A percentile compares a stretch with the other conserved stretches of the same genome.
These are phyloP conservation scores for Chaetomium fimeti DNA, from an alignment of 495 filamentous ascomycete species.

Conservation along the genomic window DNA sequence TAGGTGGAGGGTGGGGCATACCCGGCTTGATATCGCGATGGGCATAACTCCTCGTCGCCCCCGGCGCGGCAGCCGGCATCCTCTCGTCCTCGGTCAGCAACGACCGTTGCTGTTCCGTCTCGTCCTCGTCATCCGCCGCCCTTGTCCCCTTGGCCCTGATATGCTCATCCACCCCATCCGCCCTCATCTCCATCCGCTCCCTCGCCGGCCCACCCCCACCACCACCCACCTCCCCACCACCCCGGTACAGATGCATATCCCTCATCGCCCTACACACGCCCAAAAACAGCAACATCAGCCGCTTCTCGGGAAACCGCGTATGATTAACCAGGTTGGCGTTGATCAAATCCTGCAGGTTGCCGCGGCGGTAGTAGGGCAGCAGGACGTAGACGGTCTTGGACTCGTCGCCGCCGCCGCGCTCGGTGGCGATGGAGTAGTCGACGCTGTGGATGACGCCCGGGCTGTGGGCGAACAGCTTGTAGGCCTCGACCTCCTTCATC, in stretches of 20 bases:
- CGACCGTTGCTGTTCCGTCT: conserved; percentile 70
- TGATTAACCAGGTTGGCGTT: conserved; percentile 98
- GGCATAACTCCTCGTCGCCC: conserved; percentile 77
- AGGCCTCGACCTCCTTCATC: conserved; percentile 95
- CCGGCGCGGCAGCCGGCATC: conserved; percentile 60
- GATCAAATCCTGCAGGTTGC: conserved; percentile 96
- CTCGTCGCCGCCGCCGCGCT: conserved; percentile 48
- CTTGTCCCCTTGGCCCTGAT: conserved; percentile 60
- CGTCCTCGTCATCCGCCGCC: conserved; percentile 60
- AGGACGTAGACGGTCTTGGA: conserved; percentile 96
- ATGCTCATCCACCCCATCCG: conserved; percentile 33
- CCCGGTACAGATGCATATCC: conserved; percentile 85
- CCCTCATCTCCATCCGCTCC: conserved; percentile 52
- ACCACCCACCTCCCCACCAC: conserved; percentile 23
- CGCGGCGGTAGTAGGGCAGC: conserved; percentile 88
- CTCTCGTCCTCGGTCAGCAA: conserved; percentile 84
- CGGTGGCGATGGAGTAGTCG: conserved; percentile 67
- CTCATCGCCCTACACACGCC: conserved; percentile 86
- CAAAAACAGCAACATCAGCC: conserved; percentile 84
- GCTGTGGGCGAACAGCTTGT: conserved; percentile 79
- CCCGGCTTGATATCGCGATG: conserved; percentile 98
- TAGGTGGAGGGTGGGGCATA: conserved; percentile 37
- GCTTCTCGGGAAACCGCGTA: conserved; percentile 83
- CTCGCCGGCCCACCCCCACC: conserved; percentile 32
- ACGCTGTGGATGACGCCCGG: conserved; percentile 86